Percentiles rank a stretch among this genome's conserved stretches.
These are phyloP conservation scores for Beauveria rudraprayagi DNA, from an alignment of 2,329 filamentous ascomycete species.

Conservation along the genomic window DNA sequence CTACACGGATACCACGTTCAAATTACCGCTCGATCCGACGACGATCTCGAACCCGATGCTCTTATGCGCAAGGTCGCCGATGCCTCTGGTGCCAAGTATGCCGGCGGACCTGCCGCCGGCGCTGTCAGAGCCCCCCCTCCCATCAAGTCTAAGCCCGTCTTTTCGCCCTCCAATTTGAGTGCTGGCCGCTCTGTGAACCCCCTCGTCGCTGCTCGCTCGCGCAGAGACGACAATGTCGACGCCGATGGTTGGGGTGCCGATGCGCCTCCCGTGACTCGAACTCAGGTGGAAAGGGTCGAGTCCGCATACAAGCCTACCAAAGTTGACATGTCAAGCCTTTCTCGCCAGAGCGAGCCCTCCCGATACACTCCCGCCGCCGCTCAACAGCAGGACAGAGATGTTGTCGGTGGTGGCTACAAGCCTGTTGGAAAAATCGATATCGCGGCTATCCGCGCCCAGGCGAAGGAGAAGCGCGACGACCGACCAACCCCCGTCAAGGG, in stretches of 20 bases:
- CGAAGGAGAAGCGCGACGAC: slow-evolving; percentile 62
- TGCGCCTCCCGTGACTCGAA: slow-evolving; percentile 82
- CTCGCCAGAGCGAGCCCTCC: slow-evolving; percentile 63
- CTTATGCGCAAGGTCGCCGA: slow-evolving; percentile 93
- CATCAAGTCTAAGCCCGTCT: slow-evolving; percentile 81
- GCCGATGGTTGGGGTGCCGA: slow-evolving; percentile 91
- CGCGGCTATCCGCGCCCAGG: slow-evolving; percentile 74
- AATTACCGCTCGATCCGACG: slow-evolving; percentile 86
- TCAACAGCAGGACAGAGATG: slow-evolving; percentile 43
- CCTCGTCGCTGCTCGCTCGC: slow-evolving; percentile 56
- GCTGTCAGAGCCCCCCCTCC: slow-evolving; percentile 53
- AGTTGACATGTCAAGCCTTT: slow-evolving; percentile 84
- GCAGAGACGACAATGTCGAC: slow-evolving; percentile 54
- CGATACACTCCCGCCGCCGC: slow-evolving; percentile 42
- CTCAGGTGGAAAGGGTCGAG: slow-evolving; percentile 82
- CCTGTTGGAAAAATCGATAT: slow-evolving; percentile 98
- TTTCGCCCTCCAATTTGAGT: slow-evolving; percentile 62
- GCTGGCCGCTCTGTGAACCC: slow-evolving; percentile 53
- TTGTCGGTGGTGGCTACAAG: slow-evolving; percentile 82
- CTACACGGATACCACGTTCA: slow-evolving; percentile 97
- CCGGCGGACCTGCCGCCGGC: slow-evolving; percentile 52
- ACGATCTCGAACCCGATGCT: slow-evolving; percentile 75
- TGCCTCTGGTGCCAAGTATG: slow-evolving; percentile 92
- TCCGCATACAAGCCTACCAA: slow-evolving; percentile 92
- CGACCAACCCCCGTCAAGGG: slow-evolving; percentile 82